phyloP scores from a whole-genome alignment of 179 eudicot genomes.

The Spinacia oleracea region DNA sequence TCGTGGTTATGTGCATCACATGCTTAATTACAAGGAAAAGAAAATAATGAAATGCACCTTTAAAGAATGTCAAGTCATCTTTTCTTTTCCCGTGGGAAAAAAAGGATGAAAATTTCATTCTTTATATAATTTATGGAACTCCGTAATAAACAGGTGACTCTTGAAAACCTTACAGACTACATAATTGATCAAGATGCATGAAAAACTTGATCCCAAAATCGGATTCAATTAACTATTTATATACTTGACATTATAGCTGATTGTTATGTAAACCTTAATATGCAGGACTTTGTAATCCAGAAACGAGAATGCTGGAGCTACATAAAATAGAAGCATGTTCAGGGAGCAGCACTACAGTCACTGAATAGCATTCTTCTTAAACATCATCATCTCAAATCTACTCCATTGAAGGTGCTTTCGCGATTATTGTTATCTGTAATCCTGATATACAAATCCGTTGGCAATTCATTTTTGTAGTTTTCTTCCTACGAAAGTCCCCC shows the following conservation, averaged over 20 bases:
- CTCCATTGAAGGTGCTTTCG: not conserved
- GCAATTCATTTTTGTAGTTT: not conserved
- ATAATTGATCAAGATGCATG: not conserved
- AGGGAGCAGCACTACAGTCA: constrained; percentile 55
- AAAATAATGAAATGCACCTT: too few relatives aligned
- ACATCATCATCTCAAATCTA: not conserved
- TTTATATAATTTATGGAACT: too few relatives aligned
- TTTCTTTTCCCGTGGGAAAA: too few relatives aligned
- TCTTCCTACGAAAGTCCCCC: not conserved
- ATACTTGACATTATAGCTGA: not conserved
- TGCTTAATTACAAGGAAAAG: too few relatives aligned
- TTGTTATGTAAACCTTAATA: not conserved
- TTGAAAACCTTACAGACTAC: too few relatives aligned
- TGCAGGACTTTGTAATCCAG: constrained; percentile 87
- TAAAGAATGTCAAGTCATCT: too few relatives aligned
- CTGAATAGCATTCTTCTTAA: constrained; percentile 31
- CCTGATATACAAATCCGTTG: not conserved
- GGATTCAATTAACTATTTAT: not conserved
- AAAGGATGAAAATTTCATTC: too few relatives aligned
- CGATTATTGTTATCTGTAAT: not conserved
- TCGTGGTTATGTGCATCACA: too few relatives aligned
- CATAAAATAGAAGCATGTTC: constrained; percentile 66
- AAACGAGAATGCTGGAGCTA: constrained; percentile 75
- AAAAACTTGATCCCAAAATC: not conserved
- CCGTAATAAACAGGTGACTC: too few relatives aligned